Base-by-base conservation (phyloP, 106 monocot species). In the Phalaenopsis aphrodite region DNA sequence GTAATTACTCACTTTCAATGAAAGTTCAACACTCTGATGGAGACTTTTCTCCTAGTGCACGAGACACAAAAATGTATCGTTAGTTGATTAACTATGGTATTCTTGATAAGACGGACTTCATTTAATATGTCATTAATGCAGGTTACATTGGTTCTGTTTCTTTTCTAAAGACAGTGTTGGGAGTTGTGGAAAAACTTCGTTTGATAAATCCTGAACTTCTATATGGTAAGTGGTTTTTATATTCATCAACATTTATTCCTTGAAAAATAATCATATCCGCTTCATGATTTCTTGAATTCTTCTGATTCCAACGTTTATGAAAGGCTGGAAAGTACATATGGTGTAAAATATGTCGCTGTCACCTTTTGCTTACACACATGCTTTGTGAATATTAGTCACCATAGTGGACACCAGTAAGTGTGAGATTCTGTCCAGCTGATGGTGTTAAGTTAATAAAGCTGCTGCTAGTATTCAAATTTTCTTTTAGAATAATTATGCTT, bases 101-200 rank as follows among this genome's bases (percentile, higher is more conserved):
- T 69, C 39, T 37, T 38, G 69, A 69, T 69, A 45, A 74, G 11
- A 73, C 37, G 2, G 42, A 42, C 41, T 42, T 73, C 43, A 17
- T 74, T 19, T 74, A 45, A 42, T 76, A n/a, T 56, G 8, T 85
- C 71, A 5, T 71, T 73, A 18, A 39, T 94, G 77, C 91, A 99
- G 99, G 99, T 75, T 99, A 95, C 84, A 99, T 99, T 88, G 99
- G 99, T 56, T 99, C 99, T 19, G 88, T 89, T 79, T 95, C 99
- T 64, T 95, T 99, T 85, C 82, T 99, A 74, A 77, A 88, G 56
- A 87, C 83, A n/a, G 80, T 99, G 72, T 78, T 99, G 80, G 82
- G 91, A 93, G 99, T 99, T 61, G 95, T 93, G 23, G 85, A 95
- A 4, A 93, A 82, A 79, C 86, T 99, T 79, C 94, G 99, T 10